Percentiles rank a stretch among this genome's conserved stretches.
phyloP scores from a whole-genome alignment of 257 asterid species.

The Solanum appendiculatum region DNA sequence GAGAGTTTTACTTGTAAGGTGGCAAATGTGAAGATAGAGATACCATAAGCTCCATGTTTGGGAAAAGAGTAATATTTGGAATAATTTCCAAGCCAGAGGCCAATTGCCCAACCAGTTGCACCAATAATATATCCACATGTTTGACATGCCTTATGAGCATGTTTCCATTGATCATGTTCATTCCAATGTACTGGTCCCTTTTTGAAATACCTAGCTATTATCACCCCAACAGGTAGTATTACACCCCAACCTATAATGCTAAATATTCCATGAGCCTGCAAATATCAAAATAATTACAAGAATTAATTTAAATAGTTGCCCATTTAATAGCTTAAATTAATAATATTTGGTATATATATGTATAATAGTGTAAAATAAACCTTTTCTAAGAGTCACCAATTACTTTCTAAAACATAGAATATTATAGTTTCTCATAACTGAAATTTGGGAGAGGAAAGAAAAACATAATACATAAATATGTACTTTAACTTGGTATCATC shows the following conservation, averaged over 20 bases:
- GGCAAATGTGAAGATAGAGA: conserved; percentile 34
- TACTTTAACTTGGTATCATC: too few species aligned
- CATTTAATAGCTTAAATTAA: not conserved
- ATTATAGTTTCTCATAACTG: not conserved
- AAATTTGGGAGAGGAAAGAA: not conserved
- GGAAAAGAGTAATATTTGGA: conserved; percentile 26
- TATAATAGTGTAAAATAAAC: not conserved
- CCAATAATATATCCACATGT: conserved; percentile 39
- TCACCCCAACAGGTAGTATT: conserved; percentile 45
- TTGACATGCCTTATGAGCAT: conserved; percentile 30
- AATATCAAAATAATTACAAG: not conserved
- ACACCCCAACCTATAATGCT: conserved; percentile 62
- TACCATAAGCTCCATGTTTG: conserved; percentile 27
- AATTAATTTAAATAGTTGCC: not conserved
- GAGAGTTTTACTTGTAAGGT: conserved; percentile 39
- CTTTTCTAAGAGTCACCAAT: not conserved
- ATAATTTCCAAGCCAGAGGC: conserved; percentile 40
- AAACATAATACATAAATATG: too few species aligned
- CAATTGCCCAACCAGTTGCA: conserved; percentile 31
- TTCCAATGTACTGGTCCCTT: conserved; percentile 3
- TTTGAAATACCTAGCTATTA: conserved; percentile 40
- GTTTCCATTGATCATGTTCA: conserved; percentile 10
- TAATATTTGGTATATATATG: not conserved
- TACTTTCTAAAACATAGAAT: not conserved
- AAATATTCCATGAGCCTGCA: conserved; percentile 51